These are phyloP conservation scores for Pseudoperonospora humuli DNA, from an alignment of 352 stramenopile species.

Conservation along the genomic window DNA sequence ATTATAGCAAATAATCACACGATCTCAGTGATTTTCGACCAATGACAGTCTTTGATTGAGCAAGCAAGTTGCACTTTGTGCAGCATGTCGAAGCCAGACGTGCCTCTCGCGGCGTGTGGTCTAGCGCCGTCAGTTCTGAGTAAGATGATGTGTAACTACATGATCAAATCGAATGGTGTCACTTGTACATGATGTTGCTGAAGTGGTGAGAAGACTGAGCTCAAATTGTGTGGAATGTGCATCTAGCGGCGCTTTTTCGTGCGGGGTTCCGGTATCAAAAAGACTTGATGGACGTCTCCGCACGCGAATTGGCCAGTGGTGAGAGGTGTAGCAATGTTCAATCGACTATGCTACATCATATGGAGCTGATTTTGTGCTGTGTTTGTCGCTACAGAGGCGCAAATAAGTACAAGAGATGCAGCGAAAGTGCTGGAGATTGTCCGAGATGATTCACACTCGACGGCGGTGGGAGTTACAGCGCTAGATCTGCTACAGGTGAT, in stretches of 20 bases:
- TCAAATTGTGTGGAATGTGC: not conserved
- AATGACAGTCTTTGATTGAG: conserved; percentile 4
- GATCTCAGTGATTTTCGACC: not conserved
- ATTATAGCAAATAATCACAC: conserved; percentile 9
- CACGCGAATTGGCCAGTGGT: conserved; percentile 56
- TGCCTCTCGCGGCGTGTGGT: conserved; percentile 43
- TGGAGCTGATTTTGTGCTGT: not conserved
- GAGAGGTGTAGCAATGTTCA: not conserved
- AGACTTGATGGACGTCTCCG: conserved; percentile 41
- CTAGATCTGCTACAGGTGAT: conserved; percentile 38
- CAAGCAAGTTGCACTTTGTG: conserved; percentile 11
- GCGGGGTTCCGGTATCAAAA: conserved; percentile 52
- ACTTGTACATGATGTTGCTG: not conserved
- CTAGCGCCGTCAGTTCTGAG: conserved; percentile 51
- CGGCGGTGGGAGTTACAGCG: conserved; percentile 30
- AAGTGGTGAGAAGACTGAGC: too few relatives aligned
- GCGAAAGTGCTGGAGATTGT: conserved; percentile 23
- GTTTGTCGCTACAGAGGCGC: conserved; percentile 23
- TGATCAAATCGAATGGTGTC: not conserved
- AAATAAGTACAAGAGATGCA: conserved; percentile 34
- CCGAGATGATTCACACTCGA: not conserved
- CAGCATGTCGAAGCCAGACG: conserved; percentile 16
- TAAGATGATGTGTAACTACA: conserved; percentile 3
- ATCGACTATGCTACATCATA: not conserved
- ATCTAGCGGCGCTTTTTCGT: conserved; percentile 45